Percentiles rank a stretch among this genome's conserved stretches.
These are phyloP conservation scores for Suhomyces choctaworum DNA, from an alignment of 1,139 yeast species.

Conservation along the genomic window DNA sequence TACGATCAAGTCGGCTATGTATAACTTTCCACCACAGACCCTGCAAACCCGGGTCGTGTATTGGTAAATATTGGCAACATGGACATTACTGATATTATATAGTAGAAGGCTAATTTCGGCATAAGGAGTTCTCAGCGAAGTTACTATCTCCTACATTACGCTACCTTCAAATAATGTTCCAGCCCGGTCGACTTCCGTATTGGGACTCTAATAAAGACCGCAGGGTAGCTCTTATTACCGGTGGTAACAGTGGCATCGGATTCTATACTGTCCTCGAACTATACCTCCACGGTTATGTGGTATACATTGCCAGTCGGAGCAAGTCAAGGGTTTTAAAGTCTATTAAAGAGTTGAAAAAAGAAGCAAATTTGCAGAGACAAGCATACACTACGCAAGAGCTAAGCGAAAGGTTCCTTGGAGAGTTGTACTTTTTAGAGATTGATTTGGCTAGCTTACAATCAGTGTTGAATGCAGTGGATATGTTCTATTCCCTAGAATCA, in stretches of 20 bases:
- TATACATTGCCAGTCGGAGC: conserved; percentile 45
- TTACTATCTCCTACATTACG: not conserved
- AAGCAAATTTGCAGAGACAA: conserved; percentile 7
- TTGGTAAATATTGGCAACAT: too few relatives aligned
- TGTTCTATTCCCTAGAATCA: conserved; percentile 50
- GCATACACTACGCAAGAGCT: conserved; percentile 4
- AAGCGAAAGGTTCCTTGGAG: conserved; percentile 47
- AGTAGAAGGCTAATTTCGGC: too few relatives aligned
- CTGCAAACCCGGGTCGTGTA: too few relatives aligned
- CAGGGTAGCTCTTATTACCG: conserved; percentile 44
- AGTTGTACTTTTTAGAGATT: conserved; percentile 55
- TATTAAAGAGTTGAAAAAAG: conserved; percentile 33
- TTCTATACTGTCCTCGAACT: conserved; percentile 44
- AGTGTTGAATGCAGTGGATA: conserved; percentile 56
- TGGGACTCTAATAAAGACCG: conserved; percentile 35
- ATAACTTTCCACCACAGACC: too few relatives aligned
- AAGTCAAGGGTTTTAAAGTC: conserved; percentile 37
- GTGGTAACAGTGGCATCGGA: conserved; percentile 50
- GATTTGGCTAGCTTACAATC: conserved; percentile 62
- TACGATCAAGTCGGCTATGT: too few relatives aligned
- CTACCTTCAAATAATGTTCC: conserved; percentile 7
- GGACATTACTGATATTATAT: too few relatives aligned
- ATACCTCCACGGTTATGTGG: conserved; percentile 43
- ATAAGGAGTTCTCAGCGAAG: too few relatives aligned
- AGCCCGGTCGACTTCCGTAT: conserved; percentile 35